Conservation (phyloP, 257 asterid species). For the Linaria vulgaris region DNA sequence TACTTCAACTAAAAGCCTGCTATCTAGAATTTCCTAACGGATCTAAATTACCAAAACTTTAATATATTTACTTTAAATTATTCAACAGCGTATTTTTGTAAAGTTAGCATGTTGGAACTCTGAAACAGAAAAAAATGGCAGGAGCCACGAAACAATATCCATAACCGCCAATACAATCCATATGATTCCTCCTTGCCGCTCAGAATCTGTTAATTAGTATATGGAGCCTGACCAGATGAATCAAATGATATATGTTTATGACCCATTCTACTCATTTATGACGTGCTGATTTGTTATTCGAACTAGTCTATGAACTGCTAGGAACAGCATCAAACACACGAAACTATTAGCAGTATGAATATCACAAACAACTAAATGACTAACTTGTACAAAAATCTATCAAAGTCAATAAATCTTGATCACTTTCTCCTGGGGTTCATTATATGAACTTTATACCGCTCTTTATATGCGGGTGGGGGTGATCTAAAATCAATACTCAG, state of each 20-base stretch:
- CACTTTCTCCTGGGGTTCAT: too few relatives aligned
- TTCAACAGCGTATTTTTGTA: conserved; percentile 4
- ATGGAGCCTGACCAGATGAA: neutral
- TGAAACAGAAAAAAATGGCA: neutral
- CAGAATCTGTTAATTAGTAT: too few relatives aligned
- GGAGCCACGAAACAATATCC: neutral
- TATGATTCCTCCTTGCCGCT: neutral
- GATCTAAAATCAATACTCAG: neutral
- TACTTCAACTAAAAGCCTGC: neutral
- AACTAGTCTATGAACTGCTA: too few relatives aligned
- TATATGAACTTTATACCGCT: too few relatives aligned
- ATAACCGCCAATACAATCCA: neutral
- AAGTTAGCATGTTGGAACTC: neutral
- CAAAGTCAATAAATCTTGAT: too few relatives aligned
- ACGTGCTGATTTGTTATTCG: neutral
- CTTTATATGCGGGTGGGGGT: neutral
- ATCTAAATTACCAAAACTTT: conserved; percentile 11
- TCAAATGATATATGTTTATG: neutral
- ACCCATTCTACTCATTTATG: neutral
- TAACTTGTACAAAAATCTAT: too few relatives aligned
- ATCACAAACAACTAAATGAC: too few relatives aligned
- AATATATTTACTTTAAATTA: neutral
- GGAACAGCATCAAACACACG: too few relatives aligned
- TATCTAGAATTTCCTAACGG: neutral
- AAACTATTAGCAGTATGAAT: too few relatives aligned